Conservation (phyloP, 2,329 filamentous ascomycete species). For the Byssoonygena ceratinophila region DNA sequence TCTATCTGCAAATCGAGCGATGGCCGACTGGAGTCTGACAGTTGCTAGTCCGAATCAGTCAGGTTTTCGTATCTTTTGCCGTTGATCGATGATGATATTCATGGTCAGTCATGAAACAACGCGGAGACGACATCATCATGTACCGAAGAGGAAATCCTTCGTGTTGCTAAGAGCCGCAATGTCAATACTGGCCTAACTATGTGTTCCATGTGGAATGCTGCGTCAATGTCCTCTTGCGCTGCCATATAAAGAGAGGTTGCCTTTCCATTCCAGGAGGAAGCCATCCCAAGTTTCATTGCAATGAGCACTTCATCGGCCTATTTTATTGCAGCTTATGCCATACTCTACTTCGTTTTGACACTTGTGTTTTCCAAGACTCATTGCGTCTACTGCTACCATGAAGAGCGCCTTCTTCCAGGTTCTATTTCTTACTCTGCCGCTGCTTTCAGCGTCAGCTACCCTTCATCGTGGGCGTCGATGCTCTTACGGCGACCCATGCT, state of each 20-base stretch:
- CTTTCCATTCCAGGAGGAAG: too few relatives aligned
- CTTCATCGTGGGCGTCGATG: constrained; percentile 12
- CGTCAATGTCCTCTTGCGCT: background rate
- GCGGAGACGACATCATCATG: too few relatives aligned
- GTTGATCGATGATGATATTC: too few relatives aligned
- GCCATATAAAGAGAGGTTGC: too few relatives aligned
- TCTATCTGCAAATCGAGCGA: too few relatives aligned
- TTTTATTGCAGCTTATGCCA: background rate
- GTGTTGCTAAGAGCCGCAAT: too few relatives aligned
- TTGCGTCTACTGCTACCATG: constrained; percentile 14
- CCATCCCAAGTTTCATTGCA: background rate
- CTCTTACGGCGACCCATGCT: constrained; percentile 17
- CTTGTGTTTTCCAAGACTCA: background rate
- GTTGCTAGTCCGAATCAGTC: background rate
- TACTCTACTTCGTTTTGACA: background rate
- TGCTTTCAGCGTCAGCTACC: constrained; percentile 14
- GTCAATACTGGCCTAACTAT: too few relatives aligned
- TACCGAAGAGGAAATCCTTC: too few relatives aligned
- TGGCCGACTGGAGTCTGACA: too few relatives aligned
- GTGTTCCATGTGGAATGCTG: background rate
- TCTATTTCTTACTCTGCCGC: background rate
- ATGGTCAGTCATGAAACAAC: too few relatives aligned
- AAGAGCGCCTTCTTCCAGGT: background rate
- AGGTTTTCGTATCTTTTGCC: background rate
- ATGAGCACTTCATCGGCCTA: background rate